These are phyloP conservation scores for Ormosia semicastrata DNA, from an alignment of 306 rosid genomes.

Conservation along the genomic window DNA sequence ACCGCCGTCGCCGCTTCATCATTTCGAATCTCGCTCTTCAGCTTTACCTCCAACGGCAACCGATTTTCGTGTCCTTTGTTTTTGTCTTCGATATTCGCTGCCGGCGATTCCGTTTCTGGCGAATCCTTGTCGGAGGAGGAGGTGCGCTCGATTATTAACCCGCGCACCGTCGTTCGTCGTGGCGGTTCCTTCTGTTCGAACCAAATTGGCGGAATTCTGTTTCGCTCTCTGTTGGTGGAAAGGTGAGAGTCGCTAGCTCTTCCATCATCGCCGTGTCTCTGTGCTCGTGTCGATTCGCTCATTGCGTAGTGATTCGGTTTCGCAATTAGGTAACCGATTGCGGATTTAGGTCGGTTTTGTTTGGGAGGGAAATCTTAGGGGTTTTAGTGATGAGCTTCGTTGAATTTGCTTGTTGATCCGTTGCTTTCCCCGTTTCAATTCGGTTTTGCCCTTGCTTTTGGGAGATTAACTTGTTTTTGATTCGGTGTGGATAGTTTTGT, in stretches of 20 bases:
- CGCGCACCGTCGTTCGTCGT: slow-evolving; percentile 32
- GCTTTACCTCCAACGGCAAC: slow-evolving; percentile 9
- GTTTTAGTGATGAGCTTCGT: slow-evolving; percentile 54
- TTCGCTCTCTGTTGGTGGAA: slow-evolving; percentile 22
- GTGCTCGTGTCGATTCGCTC: slow-evolving; percentile 39
- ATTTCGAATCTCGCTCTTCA: slow-evolving; percentile 9
- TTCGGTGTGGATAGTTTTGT: slow-evolving; percentile 29
- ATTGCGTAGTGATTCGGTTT: slow-evolving; percentile 33
- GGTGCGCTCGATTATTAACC: slow-evolving; percentile 53
- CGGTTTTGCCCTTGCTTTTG: slow-evolving; percentile 29
- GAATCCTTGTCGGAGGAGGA: slow-evolving; percentile 38
- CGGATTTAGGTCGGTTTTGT: slow-evolving; percentile 46
- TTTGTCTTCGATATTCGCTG: not conserved
- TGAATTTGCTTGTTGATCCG: slow-evolving; percentile 67
- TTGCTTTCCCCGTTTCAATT: slow-evolving; percentile 34
- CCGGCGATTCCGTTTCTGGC: slow-evolving; percentile 54
- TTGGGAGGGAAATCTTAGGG: slow-evolving; percentile 43
- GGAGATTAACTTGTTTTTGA: slow-evolving; percentile 29
- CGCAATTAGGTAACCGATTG: slow-evolving; percentile 44
- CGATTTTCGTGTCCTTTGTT: slow-evolving; percentile 17
- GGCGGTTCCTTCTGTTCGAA: slow-evolving; percentile 22
- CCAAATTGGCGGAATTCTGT: slow-evolving; percentile 33
- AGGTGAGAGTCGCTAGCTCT: slow-evolving; percentile 55
- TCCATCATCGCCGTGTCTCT: slow-evolving; percentile 31
- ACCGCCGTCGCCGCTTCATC: not conserved